These are phyloP conservation scores for Nymphaea colorata DNA, from an alignment of 164 flowering plant species.

Conservation along the genomic window DNA sequence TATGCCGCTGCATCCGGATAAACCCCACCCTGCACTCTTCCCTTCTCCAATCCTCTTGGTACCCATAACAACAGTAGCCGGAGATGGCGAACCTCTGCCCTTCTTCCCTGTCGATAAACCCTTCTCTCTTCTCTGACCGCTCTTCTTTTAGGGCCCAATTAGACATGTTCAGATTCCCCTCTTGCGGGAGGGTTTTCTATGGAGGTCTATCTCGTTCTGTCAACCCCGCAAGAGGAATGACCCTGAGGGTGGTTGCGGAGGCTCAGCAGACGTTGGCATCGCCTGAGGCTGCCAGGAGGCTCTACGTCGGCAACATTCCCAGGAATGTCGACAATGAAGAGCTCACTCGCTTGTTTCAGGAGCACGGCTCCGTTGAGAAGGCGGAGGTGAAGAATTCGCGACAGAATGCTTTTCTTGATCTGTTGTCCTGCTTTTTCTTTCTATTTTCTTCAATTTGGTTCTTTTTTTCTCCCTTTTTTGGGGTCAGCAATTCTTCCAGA, in stretches of 20 bases:
- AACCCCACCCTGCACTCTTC: not conserved
- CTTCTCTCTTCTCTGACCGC: not conserved
- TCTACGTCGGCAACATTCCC: constrained; percentile 88
- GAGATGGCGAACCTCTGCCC: not conserved
- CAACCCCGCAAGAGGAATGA: not conserved
- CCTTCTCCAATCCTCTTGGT: not conserved
- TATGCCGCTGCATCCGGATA: not conserved
- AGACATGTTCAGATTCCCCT: not conserved
- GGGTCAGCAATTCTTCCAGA: too few relatives aligned
- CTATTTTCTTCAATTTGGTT: not conserved
- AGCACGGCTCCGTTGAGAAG: constrained; percentile 78
- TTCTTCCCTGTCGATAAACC: constrained; percentile 4
- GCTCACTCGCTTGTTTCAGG: constrained; percentile 44
- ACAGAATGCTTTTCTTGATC: not conserved
- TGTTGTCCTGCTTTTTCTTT: not conserved
- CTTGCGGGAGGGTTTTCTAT: not conserved
- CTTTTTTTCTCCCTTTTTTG: not conserved
- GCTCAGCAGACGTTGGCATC: constrained; percentile 21
- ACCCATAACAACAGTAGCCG: not conserved
- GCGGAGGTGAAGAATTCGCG: constrained; percentile 45
- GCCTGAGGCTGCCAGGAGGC: constrained; percentile 35
- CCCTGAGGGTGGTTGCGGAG: constrained; percentile 12
- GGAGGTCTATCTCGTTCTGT: not conserved
- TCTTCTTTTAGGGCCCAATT: not conserved
- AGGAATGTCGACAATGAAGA: constrained; percentile 42